Base-by-base conservation (phyloP, 2,329 filamentous ascomycete species). In the Escovopsis weberi region DNA sequence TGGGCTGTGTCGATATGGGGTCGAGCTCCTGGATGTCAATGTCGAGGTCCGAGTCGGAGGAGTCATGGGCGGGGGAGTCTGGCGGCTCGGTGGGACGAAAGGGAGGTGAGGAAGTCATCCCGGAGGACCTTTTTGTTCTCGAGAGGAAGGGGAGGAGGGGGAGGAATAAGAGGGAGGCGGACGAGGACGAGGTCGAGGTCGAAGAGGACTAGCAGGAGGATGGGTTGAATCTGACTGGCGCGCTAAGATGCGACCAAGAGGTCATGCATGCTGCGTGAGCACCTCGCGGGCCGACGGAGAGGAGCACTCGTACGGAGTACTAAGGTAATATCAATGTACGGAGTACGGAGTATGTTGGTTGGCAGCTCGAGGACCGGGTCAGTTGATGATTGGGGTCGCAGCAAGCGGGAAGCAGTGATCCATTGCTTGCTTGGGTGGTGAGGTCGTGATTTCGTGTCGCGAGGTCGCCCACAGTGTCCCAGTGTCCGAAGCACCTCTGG, bases 1-100 rank as follows among this genome's bases (percentile, higher is more conserved):
- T 47, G 51, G 60, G 54, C 52, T 57, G 54, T 50, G 57, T 55
- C n/a, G 64, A 63, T 45, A 63, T 57, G 57, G 84, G 82, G 57
- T 88, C 83, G 51, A 91, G 78, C 67, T 89, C 85, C 55, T 85
- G 74, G 51, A 91, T 72, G 53, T 88, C 82, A 54, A 91, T 75
- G 58, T 89, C 82, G 48, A 63, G 61, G 44, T 80, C 66, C 40
- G 80, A 85, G 59, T 88, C 83, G 15, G 15, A 15, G 57, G 80
- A 84, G 57, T 87, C 82, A 62, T 78, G 68, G 54, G 67, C 62
- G 47, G 72, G 71, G 46, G 74, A 76, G 62, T 82, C 77, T 62
- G 78, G 78, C 55, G 74, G 72, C 59, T 80, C 72, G 55, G 74
- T 65, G 52, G 65, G 62, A 55, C 65, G 68, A 58, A 70, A 68